Conservation (phyloP, 306 rosid species). For the Trichosanthes cucumerina region DNA sequence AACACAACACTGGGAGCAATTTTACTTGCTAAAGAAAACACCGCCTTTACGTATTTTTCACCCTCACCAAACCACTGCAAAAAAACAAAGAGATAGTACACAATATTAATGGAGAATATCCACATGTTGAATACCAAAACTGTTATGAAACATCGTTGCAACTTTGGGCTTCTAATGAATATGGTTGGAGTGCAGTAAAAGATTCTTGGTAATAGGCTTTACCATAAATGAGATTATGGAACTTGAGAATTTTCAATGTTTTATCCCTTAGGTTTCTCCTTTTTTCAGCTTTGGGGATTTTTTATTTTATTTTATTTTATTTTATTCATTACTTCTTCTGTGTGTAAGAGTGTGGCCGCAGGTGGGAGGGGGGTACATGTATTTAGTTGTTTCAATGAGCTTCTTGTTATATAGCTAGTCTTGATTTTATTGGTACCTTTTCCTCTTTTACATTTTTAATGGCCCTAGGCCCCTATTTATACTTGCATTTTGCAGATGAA, state of each 20-base stretch:
- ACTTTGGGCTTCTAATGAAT: not conserved
- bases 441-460: not conserved
- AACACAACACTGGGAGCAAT: slow-evolving; percentile 92
- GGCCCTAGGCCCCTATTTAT: not conserved
- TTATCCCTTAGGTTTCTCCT: no score
- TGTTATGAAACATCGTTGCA: not conserved
- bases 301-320: not conserved
- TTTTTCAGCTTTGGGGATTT: no score
- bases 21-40: slow-evolving; percentile 93
- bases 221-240: no score
- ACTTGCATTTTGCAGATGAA: not conserved
- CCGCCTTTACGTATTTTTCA: slow-evolving; percentile 90
- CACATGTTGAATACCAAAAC: not conserved
- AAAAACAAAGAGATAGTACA: slow-evolving; percentile 1
- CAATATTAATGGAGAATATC: not conserved
- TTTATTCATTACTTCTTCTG: not conserved
- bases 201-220: not conserved
- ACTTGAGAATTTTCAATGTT: no score
- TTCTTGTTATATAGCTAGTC: not conserved
- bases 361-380: not conserved
- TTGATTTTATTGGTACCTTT: not conserved
- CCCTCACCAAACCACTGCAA: slow-evolving; percentile 99
- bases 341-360: not conserved
- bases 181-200: not conserved
- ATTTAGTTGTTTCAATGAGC: not conserved